phyloP scores from a whole-genome alignment of 768 basidiomycete species.

The Filobasidium wieringae region DNA sequence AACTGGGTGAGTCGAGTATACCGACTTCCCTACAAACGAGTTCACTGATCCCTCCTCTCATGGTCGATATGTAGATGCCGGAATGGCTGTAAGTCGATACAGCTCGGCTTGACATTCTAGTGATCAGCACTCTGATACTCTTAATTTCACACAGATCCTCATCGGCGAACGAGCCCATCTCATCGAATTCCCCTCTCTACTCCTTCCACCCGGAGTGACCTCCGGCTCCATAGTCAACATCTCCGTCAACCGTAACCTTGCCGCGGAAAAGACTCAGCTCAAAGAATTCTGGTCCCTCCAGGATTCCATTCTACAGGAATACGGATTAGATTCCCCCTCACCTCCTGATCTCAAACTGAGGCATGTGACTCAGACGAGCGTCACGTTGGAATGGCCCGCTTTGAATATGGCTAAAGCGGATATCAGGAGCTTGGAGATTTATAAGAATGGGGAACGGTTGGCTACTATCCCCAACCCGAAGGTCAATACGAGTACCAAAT shows the following conservation, averaged over 20 bases:
- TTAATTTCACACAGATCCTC: conserved; percentile 51
- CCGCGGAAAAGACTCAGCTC: conserved; percentile 72
- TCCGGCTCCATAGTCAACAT: conserved; percentile 96
- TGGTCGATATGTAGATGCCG: conserved; percentile 52
- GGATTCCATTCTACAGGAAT: conserved; percentile 61
- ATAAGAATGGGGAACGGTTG: conserved; percentile 77
- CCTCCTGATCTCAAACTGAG: conserved; percentile 73
- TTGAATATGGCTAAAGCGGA: conserved; percentile 74
- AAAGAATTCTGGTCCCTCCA: conserved; percentile 76
- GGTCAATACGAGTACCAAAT: conserved; percentile 75
- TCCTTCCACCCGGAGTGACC: conserved; percentile 80
- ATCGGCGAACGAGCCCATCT: conserved; percentile 88
- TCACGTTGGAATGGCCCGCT: conserved; percentile 88
- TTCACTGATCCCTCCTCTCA: not conserved
- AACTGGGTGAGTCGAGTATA: conserved; percentile 57
- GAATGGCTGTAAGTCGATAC: conserved; percentile 63
- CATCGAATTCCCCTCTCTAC: conserved; percentile 93
- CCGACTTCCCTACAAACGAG: not conserved
- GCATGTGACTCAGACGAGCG: conserved; percentile 91
- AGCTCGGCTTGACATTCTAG: not conserved
- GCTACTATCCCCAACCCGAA: conserved; percentile 71
- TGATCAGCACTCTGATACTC: conserved; percentile 8
- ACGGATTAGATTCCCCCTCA: conserved; percentile 56
- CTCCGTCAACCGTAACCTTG: conserved; percentile 73
- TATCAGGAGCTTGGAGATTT: conserved; percentile 79